Evolutionary conservation across 2,329 filamentous ascomycete species (phyloP).

Genomic region (Sarocladium oryzae): DNA sequence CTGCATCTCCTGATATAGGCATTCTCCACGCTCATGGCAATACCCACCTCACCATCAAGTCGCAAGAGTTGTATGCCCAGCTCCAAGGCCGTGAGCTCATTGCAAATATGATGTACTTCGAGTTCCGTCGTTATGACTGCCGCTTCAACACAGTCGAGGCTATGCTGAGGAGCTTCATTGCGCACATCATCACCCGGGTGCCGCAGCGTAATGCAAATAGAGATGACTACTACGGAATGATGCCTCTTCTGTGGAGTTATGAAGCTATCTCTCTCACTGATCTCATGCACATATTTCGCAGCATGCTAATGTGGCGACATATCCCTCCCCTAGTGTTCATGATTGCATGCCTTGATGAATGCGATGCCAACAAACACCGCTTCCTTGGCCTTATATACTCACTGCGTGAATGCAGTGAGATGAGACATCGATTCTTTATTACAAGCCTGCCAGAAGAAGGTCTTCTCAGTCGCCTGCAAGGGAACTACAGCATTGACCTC

Average conservation of each 20-base stretch:
- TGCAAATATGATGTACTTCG: conserved; percentile 6
- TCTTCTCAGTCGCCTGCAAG: not conserved
- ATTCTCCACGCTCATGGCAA: conserved; percentile 1
- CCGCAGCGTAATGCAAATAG: not conserved
- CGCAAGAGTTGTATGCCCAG: not conserved
- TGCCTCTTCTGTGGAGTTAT: not conserved
- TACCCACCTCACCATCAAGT: not conserved
- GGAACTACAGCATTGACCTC: not conserved
- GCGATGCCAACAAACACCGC: not conserved
- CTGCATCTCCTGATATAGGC: not conserved
- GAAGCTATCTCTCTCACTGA: not conserved
- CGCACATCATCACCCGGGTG: not conserved
- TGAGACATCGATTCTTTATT: not conserved
- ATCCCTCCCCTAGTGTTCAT: not conserved
- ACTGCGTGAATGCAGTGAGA: not conserved
- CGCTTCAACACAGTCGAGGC: not conserved
- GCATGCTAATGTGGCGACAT: not conserved
- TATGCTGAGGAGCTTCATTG: not conserved
- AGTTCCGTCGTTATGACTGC: not conserved
- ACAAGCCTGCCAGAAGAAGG: not conserved
- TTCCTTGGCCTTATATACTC: conserved; percentile 1
- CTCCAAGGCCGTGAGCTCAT: not conserved
- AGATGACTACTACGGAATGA: not conserved
- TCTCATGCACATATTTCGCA: not conserved
- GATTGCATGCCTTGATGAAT: conserved; percentile 6